These are phyloP conservation scores for Saccharomycopsis sp. DNA, from an alignment of 805 yeast species.

Conservation along the genomic window DNA sequence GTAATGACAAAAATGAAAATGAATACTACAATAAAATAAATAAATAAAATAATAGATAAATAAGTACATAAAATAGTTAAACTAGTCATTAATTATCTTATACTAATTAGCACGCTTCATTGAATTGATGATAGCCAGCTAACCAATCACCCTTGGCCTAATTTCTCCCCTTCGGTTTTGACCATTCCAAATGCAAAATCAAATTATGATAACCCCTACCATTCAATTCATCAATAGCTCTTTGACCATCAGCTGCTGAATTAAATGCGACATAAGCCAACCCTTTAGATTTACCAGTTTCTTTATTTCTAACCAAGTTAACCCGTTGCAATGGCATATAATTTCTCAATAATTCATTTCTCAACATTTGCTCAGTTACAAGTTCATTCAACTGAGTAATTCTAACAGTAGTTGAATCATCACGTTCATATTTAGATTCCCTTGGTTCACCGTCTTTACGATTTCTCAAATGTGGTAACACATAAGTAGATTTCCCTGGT, in stretches of 20 bases:
- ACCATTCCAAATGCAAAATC: slow-evolving; percentile 64
- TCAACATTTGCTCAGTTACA: slow-evolving; percentile 75
- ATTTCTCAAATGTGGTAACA: slow-evolving; percentile 40
- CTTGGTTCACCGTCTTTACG: slow-evolving; percentile 35
- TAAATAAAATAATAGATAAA: background rate
- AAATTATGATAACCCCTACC: slow-evolving; percentile 91
- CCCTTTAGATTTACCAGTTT: slow-evolving; percentile 91
- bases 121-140: no score
- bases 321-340: slow-evolving; percentile 61
- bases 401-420: slow-evolving; percentile 77
- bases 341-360: slow-evolving; percentile 60
- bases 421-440: slow-evolving; percentile 34
- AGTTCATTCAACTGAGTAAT: slow-evolving; percentile 84
- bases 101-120: background rate
- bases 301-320: slow-evolving; percentile 81
- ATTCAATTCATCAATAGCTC: slow-evolving; percentile 67
- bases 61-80: background rate
- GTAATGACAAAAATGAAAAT: slow-evolving; percentile 10
- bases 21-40: background rate
- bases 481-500: slow-evolving; percentile 33
- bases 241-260: slow-evolving; percentile 61
- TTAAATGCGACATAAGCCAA: slow-evolving; percentile 87
- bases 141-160: background rate
- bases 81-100: background rate
- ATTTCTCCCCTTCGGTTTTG: slow-evolving; percentile 34